A percentile compares a stretch with the other conserved stretches of the same genome.
phyloP scores from a whole-genome alignment of 805 yeast genomes.

The Wickerhamomyces chambardii region DNA sequence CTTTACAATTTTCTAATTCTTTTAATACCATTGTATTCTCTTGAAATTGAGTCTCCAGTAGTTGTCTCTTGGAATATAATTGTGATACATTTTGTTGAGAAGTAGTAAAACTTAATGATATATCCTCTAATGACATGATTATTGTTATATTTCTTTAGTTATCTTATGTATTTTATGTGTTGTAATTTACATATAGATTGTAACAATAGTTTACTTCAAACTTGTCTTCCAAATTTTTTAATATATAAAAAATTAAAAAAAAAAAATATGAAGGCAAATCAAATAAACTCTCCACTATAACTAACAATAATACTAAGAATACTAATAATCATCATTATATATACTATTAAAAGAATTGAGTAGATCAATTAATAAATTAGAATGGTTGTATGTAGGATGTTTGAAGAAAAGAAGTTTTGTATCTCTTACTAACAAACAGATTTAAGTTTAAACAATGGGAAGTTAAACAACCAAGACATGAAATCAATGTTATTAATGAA shows the following conservation, averaged over 20 bases:
- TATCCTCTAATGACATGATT: slow-evolving; percentile 30
- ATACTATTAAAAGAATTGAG: too few relatives aligned
- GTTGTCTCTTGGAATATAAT: slow-evolving; percentile 65
- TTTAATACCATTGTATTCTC: slow-evolving; percentile 85
- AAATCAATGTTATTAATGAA: slow-evolving; percentile 24
- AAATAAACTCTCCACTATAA: too few relatives aligned
- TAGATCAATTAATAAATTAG: too few relatives aligned
- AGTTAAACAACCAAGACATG: slow-evolving; percentile 37
- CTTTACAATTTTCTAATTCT: slow-evolving; percentile 62
- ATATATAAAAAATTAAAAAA: too few relatives aligned
- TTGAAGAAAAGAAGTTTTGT: not conserved
- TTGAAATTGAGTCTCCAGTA: slow-evolving; percentile 88
- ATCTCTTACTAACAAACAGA: not conserved
- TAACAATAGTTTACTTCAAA: too few relatives aligned
- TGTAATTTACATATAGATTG: too few relatives aligned
- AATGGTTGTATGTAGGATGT: not conserved
- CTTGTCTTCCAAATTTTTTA: too few relatives aligned
- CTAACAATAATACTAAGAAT: too few relatives aligned
- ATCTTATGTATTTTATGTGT: too few relatives aligned
- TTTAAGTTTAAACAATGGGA: slow-evolving; percentile 45
- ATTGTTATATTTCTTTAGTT: slow-evolving; percentile 18
- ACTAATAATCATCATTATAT: too few relatives aligned
- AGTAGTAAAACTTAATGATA: slow-evolving; percentile 34
- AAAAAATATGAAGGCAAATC: too few relatives aligned
- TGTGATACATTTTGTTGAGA: slow-evolving; percentile 40